phyloP scores from a whole-genome alignment of 495 filamentous ascomycete species.

The Aspergillus ostianus region DNA sequence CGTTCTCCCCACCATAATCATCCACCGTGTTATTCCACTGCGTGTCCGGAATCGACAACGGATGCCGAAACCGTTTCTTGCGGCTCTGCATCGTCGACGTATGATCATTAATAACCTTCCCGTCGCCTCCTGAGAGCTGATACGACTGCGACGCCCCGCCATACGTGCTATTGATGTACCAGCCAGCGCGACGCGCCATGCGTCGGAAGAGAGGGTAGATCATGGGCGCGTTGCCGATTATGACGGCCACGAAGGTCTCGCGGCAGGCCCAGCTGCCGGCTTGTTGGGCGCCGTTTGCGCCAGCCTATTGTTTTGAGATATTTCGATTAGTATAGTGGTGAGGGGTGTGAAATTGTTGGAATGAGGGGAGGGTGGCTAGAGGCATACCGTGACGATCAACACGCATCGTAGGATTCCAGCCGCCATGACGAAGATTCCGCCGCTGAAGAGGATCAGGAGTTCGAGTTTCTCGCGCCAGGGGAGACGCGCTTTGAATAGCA shows the following conservation, averaged over 20 bases:
- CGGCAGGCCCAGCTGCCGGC: conserved; percentile 62
- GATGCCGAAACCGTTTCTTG: conserved; percentile 34
- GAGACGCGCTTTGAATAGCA: conserved; percentile 54
- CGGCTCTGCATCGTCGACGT: conserved; percentile 18
- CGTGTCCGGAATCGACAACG: conserved; percentile 40
- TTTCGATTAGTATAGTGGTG: too few relatives aligned
- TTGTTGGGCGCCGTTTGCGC: conserved; percentile 49
- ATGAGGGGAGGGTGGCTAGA: neutral
- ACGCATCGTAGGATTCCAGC: conserved; percentile 60
- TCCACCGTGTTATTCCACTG: conserved; percentile 38
- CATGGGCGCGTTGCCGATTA: conserved; percentile 61
- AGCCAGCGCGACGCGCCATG: conserved; percentile 30
- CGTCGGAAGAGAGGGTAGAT: conserved; percentile 53
- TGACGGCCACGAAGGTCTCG: conserved; percentile 60
- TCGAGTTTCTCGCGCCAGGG: conserved; percentile 49
- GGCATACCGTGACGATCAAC: conserved; percentile 49
- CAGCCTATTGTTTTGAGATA: conserved; percentile 28
- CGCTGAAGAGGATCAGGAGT: conserved; percentile 57
- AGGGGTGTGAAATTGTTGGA: too few relatives aligned
- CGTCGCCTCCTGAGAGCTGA: conserved; percentile 28
- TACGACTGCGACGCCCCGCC: conserved; percentile 24
- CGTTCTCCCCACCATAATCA: conserved; percentile 39
- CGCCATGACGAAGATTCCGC: conserved; percentile 58
- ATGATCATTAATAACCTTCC: neutral
- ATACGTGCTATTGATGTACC: conserved; percentile 25